These are phyloP conservation scores for Incumbomyces lentus DNA, from an alignment of 2,329 filamentous ascomycete genomes.

Conservation along the genomic window DNA sequence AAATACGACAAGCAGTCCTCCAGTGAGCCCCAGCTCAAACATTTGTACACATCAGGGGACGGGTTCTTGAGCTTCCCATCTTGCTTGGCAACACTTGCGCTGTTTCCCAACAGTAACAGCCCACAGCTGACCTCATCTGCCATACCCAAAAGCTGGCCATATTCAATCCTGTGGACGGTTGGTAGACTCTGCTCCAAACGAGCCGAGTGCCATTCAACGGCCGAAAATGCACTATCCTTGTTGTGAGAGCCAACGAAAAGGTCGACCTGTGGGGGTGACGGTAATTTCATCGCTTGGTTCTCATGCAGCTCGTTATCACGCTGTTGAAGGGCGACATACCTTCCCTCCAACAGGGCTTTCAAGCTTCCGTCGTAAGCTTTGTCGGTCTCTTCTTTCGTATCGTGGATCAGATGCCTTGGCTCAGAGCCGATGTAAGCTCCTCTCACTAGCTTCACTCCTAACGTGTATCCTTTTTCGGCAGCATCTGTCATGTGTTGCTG, in stretches of 20 bases:
- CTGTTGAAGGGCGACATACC: no score
- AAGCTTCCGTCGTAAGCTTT: conserved; percentile 45
- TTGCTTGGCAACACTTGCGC: no score
- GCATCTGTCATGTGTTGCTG: conserved; percentile 36
- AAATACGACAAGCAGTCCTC: conserved; percentile 49
- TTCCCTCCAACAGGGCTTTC: conserved; percentile 7
- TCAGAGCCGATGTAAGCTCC: conserved; percentile 44
- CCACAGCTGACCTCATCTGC: conserved; percentile 72
- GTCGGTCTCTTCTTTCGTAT: conserved; percentile 37
- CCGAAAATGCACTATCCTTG: neutral
- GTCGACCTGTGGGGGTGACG: conserved; percentile 12
- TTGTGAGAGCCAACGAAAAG: neutral
- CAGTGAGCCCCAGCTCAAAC: conserved; percentile 48
- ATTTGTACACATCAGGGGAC: conserved; percentile 44
- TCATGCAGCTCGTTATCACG: no score
- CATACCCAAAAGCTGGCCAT: conserved; percentile 86
- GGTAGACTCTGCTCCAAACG: conserved; percentile 27
- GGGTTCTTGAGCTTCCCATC: neutral
- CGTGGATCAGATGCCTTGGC: conserved; percentile 35
- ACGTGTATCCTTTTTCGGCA: conserved; percentile 35
- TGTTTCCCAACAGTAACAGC: conserved; percentile 25
- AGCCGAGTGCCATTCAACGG: neutral
- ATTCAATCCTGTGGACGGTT: conserved; percentile 38
- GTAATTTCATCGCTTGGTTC: conserved; percentile 43
- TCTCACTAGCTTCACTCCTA: conserved; percentile 43